Base-by-base conservation (phyloP, 768 basidiomycete species). In the Hortiboletus campestris region DNA sequence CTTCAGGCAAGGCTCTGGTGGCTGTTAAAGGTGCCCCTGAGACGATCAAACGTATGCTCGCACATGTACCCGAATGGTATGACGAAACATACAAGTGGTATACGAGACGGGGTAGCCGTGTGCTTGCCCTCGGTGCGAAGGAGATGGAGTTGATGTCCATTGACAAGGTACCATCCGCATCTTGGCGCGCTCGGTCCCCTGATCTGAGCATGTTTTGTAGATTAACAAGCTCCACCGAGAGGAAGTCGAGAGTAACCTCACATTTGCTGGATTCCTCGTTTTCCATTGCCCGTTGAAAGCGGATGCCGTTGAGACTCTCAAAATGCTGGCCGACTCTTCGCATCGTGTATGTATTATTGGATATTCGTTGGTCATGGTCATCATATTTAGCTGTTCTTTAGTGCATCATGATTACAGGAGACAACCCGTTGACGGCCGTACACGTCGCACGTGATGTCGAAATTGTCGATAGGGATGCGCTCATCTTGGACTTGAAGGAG, bases 391-490 rank as follows among this genome's bases (percentile, higher is more conserved):
- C 17, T 49, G 42, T 17, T 6, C 7, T 51, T 32, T 22, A 97
- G 94, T 98, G 97, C 69, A 80, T 98, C 54, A 99, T 99, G 97
- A 99, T 99, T 60, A 99, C 97, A 44, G 97, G 97, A 36, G 97
- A 99, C 71, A 98, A 98, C 70, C 97, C 97, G 9, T 75, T 99
- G 50, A 99, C 97, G 0, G 97, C 97, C 9, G 86, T 91, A 0
- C 97, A 98, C 68, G 95, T 99, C 43, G 97, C 97, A 17, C 82
- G 82, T 25, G 94, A 96, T 66, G 97, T 99, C 9, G 96, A 99
- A 66, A 98, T 98, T 57, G 88, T 99, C 19, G 97, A 99, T 66
- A 86, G 95, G 28, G 93, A 97, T 6, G 92, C 87, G 2, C 82
- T 98, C 29, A 98, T 98, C 56, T 78, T 99, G 28, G 97, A 99